A percentile compares a stretch with the other conserved stretches of the same genome.
Conservation (phyloP, 768 basidiomycete genomes). For the Cystobasidium onofrii region DNA sequence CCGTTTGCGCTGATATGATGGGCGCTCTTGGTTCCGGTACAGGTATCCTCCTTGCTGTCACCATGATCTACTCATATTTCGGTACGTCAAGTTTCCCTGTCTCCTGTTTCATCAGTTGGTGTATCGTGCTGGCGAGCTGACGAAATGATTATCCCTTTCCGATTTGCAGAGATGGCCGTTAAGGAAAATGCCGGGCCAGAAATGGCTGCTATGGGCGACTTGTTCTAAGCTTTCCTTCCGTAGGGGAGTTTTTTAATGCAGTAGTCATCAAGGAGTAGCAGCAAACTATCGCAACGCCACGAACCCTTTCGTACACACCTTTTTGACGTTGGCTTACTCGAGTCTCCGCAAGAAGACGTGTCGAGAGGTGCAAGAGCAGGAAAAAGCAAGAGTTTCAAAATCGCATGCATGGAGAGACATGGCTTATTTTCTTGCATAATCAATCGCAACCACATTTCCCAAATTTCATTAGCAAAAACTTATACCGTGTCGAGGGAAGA, state of each 20-base stretch:
- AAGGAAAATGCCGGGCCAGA: constrained; percentile 23
- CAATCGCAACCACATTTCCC: neutral
- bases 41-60: constrained; percentile 94
- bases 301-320: no score
- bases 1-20: constrained; percentile 84
- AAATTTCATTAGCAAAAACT: neutral
- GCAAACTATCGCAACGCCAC: neutral
- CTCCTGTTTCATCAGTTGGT: neutral
- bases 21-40: constrained; percentile 85
- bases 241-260: neutral
- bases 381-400: neutral
- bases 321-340: no score
- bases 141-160: neutral
- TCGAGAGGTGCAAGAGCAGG: no score
- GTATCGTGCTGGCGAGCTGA: neutral
- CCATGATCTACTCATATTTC: constrained; percentile 68
- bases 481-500: neutral
- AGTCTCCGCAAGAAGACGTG: no score
- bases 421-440: neutral
- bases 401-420: neutral
- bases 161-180: constrained; percentile 11
- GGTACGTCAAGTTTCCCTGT: neutral
- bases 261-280: no score
- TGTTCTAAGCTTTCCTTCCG: constrained; percentile 11
- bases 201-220: constrained; percentile 24